Evolutionary conservation across 1,284 basidiomycete species (phyloP).

Genomic region (Tilletia caries): DNA sequence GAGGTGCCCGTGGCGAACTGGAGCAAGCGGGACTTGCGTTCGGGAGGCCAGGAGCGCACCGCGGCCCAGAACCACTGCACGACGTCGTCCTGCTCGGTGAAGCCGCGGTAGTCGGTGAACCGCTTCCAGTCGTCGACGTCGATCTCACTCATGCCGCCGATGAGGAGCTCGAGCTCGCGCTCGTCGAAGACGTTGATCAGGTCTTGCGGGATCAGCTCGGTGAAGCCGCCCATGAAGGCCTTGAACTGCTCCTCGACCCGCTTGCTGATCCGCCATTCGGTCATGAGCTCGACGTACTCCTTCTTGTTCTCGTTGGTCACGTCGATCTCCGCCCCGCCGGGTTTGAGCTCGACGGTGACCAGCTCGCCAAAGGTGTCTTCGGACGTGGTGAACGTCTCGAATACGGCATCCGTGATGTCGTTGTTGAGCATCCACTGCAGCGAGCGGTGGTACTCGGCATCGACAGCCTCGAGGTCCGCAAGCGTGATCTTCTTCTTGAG

Average conservation of each 20-base stretch:
- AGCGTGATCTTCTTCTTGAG: slow-evolving; percentile 54
- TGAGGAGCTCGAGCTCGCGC: slow-evolving; percentile 83
- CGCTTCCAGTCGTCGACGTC: slow-evolving; percentile 69
- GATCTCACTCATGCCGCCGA: slow-evolving; percentile 98
- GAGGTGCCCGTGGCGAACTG: slow-evolving; percentile 98
- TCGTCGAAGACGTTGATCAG: slow-evolving; percentile 97
- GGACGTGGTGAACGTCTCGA: slow-evolving; percentile 59
- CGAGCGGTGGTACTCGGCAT: slow-evolving; percentile 70
- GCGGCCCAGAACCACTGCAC: slow-evolving; percentile 99
- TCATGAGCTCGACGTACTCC: slow-evolving; percentile 92
- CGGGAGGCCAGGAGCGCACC: slow-evolving; percentile 89
- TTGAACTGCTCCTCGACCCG: slow-evolving; percentile 93
- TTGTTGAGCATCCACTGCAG: slow-evolving; percentile 80
- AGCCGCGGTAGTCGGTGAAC: slow-evolving; percentile 64
- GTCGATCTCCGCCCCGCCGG: slow-evolving; percentile 74
- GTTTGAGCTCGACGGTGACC: slow-evolving; percentile 86
- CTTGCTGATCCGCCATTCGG: slow-evolving; percentile 85
- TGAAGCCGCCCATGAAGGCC: slow-evolving; percentile 91
- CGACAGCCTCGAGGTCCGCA: slow-evolving; percentile 50
- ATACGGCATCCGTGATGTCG: slow-evolving; percentile 50
- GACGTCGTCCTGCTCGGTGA: slow-evolving; percentile 60
- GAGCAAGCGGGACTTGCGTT: slow-evolving; percentile 81
- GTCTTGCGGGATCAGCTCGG: slow-evolving; percentile 90
- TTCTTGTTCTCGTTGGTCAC: slow-evolving; percentile 98
- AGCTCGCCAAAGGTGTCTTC: slow-evolving; percentile 98